These are phyloP conservation scores for Pichia gijzeniarum DNA, from an alignment of 805 yeast species.

Conservation along the genomic window DNA sequence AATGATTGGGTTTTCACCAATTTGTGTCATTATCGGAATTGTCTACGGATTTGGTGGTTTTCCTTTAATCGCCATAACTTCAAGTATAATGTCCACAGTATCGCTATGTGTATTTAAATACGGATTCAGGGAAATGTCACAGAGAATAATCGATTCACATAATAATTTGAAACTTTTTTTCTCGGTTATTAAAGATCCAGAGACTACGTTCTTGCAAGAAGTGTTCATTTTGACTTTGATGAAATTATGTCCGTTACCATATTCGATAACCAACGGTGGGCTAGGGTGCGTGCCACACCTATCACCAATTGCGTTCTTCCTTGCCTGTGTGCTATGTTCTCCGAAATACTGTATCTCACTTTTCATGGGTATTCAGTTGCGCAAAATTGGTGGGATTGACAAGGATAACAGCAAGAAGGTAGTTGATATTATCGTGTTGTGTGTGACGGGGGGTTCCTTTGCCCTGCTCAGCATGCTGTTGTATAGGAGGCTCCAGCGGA, in stretches of 20 bases:
- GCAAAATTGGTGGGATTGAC: constrained; percentile 56
- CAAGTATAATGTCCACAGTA: constrained; percentile 66
- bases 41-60: constrained; percentile 84
- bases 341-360: constrained; percentile 77
- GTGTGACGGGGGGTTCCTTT: constrained; percentile 50
- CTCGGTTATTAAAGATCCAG: constrained; percentile 56
- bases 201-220: constrained; percentile 40
- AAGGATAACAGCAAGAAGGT: constrained; percentile 40
- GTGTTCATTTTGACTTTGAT: constrained; percentile 63
- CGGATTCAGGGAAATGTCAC: constrained; percentile 51
- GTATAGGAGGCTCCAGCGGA: constrained; percentile 46
- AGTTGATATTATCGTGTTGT: constrained; percentile 57
- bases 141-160: constrained; percentile 51
- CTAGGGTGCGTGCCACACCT: constrained; percentile 82
- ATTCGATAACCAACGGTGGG: constrained; percentile 88
- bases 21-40: constrained; percentile 68
- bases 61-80: constrained; percentile 62
- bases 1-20: constrained; percentile 68
- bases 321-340: constrained; percentile 69
- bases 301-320: constrained; percentile 49
- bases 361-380: constrained; percentile 72
- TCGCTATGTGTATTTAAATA: constrained; percentile 66
- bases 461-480: constrained; percentile 59
- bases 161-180: constrained; percentile 68
- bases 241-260: constrained; percentile 87